Evolutionary conservation across 306 rosid genomes (phyloP).

Genomic region (Pueraria montana): DNA sequence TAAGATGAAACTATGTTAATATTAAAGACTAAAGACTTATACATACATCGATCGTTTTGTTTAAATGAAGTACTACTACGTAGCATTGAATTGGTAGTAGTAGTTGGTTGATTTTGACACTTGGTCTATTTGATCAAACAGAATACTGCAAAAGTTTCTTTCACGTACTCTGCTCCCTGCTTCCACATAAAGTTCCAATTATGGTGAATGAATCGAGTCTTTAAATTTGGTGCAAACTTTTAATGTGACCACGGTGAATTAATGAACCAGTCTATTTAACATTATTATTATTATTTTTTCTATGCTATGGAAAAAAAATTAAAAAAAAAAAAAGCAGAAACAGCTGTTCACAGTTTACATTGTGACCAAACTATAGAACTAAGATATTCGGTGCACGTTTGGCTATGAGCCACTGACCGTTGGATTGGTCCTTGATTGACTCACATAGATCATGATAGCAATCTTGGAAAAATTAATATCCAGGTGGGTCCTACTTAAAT

Average conservation of each 20-base stretch:
- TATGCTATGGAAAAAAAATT: background rate
- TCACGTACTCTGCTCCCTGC: background rate
- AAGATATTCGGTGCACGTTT: slow-evolving; percentile 2
- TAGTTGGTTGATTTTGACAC: slow-evolving; percentile 36
- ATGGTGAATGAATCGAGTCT: slow-evolving; percentile 22
- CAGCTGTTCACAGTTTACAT: slow-evolving; percentile 38
- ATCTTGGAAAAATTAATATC: slow-evolving; percentile 20
- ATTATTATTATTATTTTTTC: background rate
- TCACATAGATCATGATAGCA: background rate
- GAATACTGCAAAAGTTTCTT: slow-evolving; percentile 8
- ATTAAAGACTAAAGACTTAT: slow-evolving; percentile 15
- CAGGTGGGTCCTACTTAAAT: slow-evolving; percentile 13
- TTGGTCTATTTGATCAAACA: slow-evolving; percentile 32
- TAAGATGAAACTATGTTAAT: slow-evolving; percentile 7
- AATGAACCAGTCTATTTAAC: background rate
- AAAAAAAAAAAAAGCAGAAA: slow-evolving; percentile 11
- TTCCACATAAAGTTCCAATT: slow-evolving; percentile 21
- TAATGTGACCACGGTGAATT: background rate
- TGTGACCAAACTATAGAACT: slow-evolving; percentile 10
- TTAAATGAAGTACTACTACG: slow-evolving; percentile 7
- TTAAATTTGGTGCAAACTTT: slow-evolving; percentile 16
- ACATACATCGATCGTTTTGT: background rate
- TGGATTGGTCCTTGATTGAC: slow-evolving; percentile 24
- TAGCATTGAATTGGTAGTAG: slow-evolving; percentile 28
- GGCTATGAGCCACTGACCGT: slow-evolving; percentile 33